Conservation (phyloP, 164 flowering plant species). For the Brasenia schreberi region DNA sequence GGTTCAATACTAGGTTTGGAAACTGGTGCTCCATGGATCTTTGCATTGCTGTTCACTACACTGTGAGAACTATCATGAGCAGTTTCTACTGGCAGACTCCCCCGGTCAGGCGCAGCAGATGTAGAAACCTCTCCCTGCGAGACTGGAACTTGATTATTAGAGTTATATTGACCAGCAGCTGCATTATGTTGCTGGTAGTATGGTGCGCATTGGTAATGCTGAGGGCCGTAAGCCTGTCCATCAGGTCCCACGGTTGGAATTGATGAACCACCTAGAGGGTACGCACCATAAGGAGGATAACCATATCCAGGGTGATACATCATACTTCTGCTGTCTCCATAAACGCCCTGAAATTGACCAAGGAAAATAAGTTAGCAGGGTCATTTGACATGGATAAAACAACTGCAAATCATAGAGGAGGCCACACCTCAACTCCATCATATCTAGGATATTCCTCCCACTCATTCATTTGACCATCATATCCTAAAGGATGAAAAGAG, state of each 20-base stretch:
- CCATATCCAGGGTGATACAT: constrained; percentile 63
- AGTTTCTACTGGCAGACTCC: constrained; percentile 34
- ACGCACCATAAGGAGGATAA: constrained; percentile 61
- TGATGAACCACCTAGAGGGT: constrained; percentile 53
- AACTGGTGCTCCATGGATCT: constrained; percentile 26
- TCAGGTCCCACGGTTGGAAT: constrained; percentile 70
- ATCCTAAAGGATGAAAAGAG: constrained; percentile 23
- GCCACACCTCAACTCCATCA: constrained; percentile 57
- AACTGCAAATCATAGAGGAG: constrained; percentile 17
- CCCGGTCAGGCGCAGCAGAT: constrained; percentile 36
- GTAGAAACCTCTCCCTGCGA: constrained; percentile 31
- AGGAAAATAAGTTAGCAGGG: neutral
- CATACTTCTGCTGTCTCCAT: constrained; percentile 55
- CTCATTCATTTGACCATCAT: constrained; percentile 41
- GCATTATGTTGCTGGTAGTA: constrained; percentile 47
- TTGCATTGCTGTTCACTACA: constrained; percentile 18
- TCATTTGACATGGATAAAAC: neutral
- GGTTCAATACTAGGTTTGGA: constrained; percentile 23
- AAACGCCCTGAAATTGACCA: constrained; percentile 30
- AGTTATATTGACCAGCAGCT: constrained; percentile 22
- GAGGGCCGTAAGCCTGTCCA: constrained; percentile 69
- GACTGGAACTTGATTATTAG: constrained; percentile 18
- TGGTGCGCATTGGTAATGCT: constrained; percentile 66
- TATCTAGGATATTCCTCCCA: constrained; percentile 56
- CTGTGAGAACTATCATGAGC: constrained; percentile 29